A percentile compares a stretch with the other conserved stretches of the same genome.
These are phyloP conservation scores for Arthrobotrys conoides DNA, from an alignment of 2,329 filamentous ascomycete genomes.

Conservation along the genomic window DNA sequence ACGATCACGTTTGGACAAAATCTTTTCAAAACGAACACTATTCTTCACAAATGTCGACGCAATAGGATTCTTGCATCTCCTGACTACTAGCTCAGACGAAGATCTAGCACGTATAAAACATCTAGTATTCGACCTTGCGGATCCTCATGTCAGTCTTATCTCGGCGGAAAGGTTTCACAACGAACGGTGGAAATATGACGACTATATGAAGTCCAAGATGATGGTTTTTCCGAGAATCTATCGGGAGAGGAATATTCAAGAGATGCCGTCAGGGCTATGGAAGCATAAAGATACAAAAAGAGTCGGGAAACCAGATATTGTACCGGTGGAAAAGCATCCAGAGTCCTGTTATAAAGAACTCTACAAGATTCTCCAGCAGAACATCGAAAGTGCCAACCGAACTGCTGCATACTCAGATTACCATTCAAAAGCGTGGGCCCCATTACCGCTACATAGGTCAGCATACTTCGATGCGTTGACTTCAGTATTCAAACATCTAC, in stretches of 20 bases:
- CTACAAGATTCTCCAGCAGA: background rate
- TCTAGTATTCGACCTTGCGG: constrained; percentile 39
- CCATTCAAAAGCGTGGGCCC: background rate
- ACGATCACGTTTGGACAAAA: background rate
- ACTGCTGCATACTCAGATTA: background rate
- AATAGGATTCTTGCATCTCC: background rate
- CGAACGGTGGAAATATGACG: background rate
- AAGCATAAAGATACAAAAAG: background rate
- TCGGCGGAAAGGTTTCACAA: background rate
- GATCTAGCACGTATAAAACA: constrained; percentile 2
- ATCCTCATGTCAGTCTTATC: constrained; percentile 32
- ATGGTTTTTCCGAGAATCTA: background rate
- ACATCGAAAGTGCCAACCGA: background rate
- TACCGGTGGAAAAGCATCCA: background rate
- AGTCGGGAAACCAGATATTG: background rate
- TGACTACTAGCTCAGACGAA: background rate
- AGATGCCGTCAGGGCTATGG: background rate
- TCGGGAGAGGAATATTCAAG: background rate
- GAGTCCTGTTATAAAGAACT: background rate
- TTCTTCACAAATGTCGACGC: constrained; percentile 29
- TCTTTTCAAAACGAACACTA: constrained; percentile 31
- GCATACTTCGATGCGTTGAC: background rate
- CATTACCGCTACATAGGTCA: background rate
- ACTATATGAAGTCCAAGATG: background rate
- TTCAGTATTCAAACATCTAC: constrained; percentile 8